Conservation (phyloP, 768 basidiomycete species). For the Auricularia sp. region DNA sequence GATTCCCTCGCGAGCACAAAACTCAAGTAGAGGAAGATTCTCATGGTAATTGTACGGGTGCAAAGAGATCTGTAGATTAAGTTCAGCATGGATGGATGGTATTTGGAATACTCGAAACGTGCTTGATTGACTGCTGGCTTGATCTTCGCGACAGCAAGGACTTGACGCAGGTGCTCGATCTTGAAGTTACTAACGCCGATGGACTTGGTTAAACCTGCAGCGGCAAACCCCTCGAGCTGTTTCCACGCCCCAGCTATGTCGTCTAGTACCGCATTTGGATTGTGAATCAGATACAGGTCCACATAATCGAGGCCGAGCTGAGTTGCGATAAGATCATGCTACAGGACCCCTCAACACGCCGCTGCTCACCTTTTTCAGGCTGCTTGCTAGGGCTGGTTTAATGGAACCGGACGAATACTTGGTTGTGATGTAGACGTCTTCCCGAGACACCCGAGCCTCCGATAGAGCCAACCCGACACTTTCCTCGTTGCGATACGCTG, state of each 20-base stretch:
- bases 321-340: background rate
- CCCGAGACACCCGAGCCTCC: slow-evolving; percentile 24
- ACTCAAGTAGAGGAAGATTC: slow-evolving; percentile 44
- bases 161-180: slow-evolving; percentile 37
- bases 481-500: slow-evolving; percentile 26
- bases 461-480: slow-evolving; percentile 28
- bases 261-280: slow-evolving; percentile 22
- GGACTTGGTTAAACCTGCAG: slow-evolving; percentile 30
- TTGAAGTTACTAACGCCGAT: slow-evolving; percentile 67
- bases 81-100: slow-evolving; percentile 6
- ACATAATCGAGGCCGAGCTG: slow-evolving; percentile 53
- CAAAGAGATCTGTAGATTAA: slow-evolving; percentile 40
- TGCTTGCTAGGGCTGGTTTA: background rate
- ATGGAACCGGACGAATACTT: background rate
- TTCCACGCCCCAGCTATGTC: slow-evolving; percentile 38
- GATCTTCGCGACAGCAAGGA: slow-evolving; percentile 41
- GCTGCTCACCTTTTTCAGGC: background rate
- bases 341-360: too few species aligned
- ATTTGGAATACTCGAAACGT: background rate
- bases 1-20: slow-evolving; percentile 46
- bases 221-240: slow-evolving; percentile 44
- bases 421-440: slow-evolving; percentile 29
- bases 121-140: slow-evolving; percentile 68
- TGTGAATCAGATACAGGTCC: slow-evolving; percentile 65
- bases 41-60: slow-evolving; percentile 64